Evolutionary conservation across 129 eudicot species (phyloP), one percentile per base, ranked within the genome.

Genomic region (Arctium minus): DNA sequence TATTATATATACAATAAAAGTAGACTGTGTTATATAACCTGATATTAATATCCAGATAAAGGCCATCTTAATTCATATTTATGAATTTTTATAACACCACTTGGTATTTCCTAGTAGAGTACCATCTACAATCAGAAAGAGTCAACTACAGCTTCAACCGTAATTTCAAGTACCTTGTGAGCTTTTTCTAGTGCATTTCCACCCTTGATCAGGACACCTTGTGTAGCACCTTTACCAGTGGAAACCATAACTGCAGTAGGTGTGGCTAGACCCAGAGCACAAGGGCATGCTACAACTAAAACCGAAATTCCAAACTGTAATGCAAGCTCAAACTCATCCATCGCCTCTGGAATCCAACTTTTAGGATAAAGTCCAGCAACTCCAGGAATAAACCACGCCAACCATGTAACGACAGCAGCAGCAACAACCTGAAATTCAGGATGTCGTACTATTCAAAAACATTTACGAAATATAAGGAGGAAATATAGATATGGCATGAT

Each of bases 181-280:
- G 93, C 84, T 37, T 72, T 90, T 75, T 90, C 93, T 31, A 90
- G 85, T 78, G 93, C 89, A 60, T 87, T 83, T 56, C 91, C 91
- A 27, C 93, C 91, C 77, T 88, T 90, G 84, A 90, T 90, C 8
- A 90, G 79, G 75, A 90, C 91, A 78, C 93, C 93, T 83, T 83
- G 88, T 71, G 91, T 85, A 64, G 93, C 93, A 48, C 93, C 91
- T 69, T 83, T 85, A 18, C 93, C 91, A 9, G 93, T 90, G 42
- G 89, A 82, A 71, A 90, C 93, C 93, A 90, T 90, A 70, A 90
- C 88, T 32, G 93, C 91, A 53, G 93, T 90, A 5, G 93, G 93
- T 70, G 93, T 90, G 31, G 89, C 93, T 82, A 90, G 77, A 44
- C 93, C 93, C 9, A 90, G 81, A 72, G 93, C 89, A 83, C 91